Base-by-base conservation (phyloP, 2,329 filamentous ascomycete species). In the Pseudopithomyces maydicus region DNA sequence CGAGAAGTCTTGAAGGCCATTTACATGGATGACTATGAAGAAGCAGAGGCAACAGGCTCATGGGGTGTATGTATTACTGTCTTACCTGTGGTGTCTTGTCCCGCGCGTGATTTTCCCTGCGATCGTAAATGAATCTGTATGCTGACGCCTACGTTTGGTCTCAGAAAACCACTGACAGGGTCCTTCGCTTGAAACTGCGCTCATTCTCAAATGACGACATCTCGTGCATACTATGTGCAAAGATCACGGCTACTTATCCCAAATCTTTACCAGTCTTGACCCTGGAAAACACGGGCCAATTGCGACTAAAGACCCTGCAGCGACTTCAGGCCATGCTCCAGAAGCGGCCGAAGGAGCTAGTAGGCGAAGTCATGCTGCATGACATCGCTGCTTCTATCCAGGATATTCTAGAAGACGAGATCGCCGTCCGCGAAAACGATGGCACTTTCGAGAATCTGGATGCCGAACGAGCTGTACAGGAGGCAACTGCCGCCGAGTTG, bases 191-290 rank as follows among this genome's bases (percentile, higher is more conserved):
- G 51, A 86, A 84, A 51, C 82, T 98, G 61, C 91, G 86, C 68
- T 85, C 91, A 10, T 87, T 87, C 3, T 88, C 87, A 0, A 89
- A 95, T 68, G 83, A 87, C 36, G 88, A 92, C 47, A 84, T 92
- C 58, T 83, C 83, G 23, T 81, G 92, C 38, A 87, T 86, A 1
- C 78, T 98, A n/a, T 83, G 85, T 46, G 91, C 96, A 51, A 88
- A 90, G 54, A 81, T 98, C 63, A 95, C 92, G 8, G 90, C 92
- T 6, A 96, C 93, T 0, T 98, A 98, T 73, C 95, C 94, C 3
- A 96, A 91, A 71, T 90, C 92, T 1, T 80, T 87, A 1, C 93
- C 93, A 1, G 79, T 91, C 11, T 78, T 97, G 14, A 86, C 84
- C 4, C 72, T 96, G 43, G 88, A 90, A 62, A 82, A 87, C 53